Percentiles rank a stretch among this genome's conserved stretches.
Conservation (phyloP, 352 stramenopile genomes). For the Globisporangium heterothallicum region DNA sequence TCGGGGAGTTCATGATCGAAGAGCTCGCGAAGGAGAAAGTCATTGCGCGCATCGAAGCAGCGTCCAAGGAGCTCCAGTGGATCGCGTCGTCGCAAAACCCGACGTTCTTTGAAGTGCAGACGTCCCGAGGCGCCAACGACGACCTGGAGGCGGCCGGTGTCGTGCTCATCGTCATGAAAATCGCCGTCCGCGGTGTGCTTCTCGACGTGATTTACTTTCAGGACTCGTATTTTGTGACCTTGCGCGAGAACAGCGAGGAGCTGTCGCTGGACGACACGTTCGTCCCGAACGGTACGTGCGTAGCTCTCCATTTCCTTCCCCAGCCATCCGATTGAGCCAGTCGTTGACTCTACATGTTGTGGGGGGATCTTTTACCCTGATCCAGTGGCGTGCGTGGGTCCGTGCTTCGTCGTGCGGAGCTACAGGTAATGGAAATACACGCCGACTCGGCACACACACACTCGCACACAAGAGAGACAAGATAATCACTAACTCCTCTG, state of each 20-base stretch:
- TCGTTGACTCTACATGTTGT: not conserved
- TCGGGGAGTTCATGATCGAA: slow-evolving; percentile 62
- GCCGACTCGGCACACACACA: no score
- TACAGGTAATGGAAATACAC: no score
- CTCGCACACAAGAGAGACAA: no score
- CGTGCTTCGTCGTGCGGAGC: slow-evolving; percentile 46
- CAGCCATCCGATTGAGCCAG: not conserved
- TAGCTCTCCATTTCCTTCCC: not conserved
- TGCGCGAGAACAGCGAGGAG: slow-evolving; percentile 48
- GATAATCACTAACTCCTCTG: no score
- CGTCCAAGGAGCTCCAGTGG: slow-evolving; percentile 43
- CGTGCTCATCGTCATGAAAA: slow-evolving; percentile 59
- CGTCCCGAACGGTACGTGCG: slow-evolving; percentile 39
- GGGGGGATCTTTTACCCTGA: no score
- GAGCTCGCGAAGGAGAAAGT: slow-evolving; percentile 60
- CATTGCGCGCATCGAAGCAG: slow-evolving; percentile 38
- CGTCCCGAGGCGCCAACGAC: slow-evolving; percentile 37
- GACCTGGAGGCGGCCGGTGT: slow-evolving; percentile 28
- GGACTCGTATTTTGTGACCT: slow-evolving; percentile 55
- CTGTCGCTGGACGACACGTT: slow-evolving; percentile 60
- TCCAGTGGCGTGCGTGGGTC: slow-evolving; percentile 46
- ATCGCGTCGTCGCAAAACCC: slow-evolving; percentile 34
- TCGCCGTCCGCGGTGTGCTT: slow-evolving; percentile 58
- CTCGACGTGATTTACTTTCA: slow-evolving; percentile 53
- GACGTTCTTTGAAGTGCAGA: slow-evolving; percentile 68